Base-by-base conservation (phyloP, 495 filamentous ascomycete genomes). In the Talaromyces stipitatus region DNA sequence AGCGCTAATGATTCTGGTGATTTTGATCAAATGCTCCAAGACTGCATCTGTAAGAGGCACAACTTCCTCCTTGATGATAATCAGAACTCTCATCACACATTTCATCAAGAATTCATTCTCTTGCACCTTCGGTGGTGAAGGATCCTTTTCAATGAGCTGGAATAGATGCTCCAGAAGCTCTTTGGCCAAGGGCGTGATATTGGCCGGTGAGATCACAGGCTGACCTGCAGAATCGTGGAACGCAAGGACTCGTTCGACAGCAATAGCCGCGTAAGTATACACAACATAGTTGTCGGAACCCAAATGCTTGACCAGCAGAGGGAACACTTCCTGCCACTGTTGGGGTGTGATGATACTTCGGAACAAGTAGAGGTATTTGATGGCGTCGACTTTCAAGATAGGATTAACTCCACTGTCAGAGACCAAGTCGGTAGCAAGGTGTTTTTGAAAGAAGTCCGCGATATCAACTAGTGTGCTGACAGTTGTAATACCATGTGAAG, bases 41-140 rank as follows among this genome's bases (percentile, higher is more conserved):
- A 95, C 81, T 62, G 75, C 77, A 60, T 95, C 90, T 3, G 83
- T 78, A 54, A 88, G 78, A n/a, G 83, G 75, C 26, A 83, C 64
- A 12, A 90, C 78, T 47, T 83, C 82, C 18, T 96, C 92, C 65
- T 85, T 88, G 67, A 96, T 86, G 56, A 96, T 90, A 59, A 97
- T 89, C 57, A 99, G 75, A 8, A 97, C 91, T 53, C 95, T 81
- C 95, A 99, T 99, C 26, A 96, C 88, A 69, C 95, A 97, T 54
- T 88, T 86, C 91, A 99, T 97, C 60, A 99, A 72, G 68, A 96
- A 99, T 67, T 99, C 95, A 65, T 99, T 97, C 71, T 99, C 95
- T 67, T 97, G 94, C 57, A 97, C 84, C 78, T 97, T 97, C 61
- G 92, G 83, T 20, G 95, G 87, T 9, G 85, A 85, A 0, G 77